Evolutionary conservation across 2,329 filamentous ascomycete species (phyloP).

Genomic region (Parascedosporium putredinis): DNA sequence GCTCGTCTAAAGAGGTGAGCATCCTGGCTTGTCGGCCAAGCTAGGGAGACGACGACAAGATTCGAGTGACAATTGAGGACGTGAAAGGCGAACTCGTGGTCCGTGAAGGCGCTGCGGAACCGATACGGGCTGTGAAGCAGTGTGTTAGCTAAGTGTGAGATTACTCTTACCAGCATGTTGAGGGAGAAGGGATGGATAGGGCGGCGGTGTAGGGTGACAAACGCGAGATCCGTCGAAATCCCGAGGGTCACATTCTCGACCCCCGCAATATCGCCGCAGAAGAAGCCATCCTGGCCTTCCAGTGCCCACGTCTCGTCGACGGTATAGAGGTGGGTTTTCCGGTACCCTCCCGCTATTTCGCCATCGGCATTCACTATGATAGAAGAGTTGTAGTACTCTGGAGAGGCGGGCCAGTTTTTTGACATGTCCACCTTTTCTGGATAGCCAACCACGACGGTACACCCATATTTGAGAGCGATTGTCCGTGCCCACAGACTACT

Average conservation of each 20-base stretch:
- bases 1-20: constrained; percentile 31
- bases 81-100: constrained; percentile 34
- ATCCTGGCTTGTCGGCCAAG: constrained; percentile 57
- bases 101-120: constrained; percentile 10
- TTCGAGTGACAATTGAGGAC: constrained; percentile 45
- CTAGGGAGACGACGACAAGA: constrained; percentile 63
- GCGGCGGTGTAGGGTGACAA: neutral
- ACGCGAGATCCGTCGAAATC: constrained; percentile 49
- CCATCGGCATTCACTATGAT: constrained; percentile 40
- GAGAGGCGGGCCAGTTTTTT: neutral
- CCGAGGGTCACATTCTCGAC: constrained; percentile 40
- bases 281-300: constrained; percentile 41
- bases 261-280: constrained; percentile 25
- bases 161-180: too few species aligned
- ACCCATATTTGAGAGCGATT: constrained; percentile 48
- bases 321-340: constrained; percentile 45
- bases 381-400: constrained; percentile 32
- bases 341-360: constrained; percentile 39
- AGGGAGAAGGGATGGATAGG: neutral
- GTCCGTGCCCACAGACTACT: constrained; percentile 55
- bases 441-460: constrained; percentile 55
- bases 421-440: constrained; percentile 40
- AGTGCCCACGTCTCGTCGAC: constrained; percentile 53
- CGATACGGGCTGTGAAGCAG: constrained; percentile 7
- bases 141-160: too few species aligned